phyloP scores from a whole-genome alignment of 176 grass and related monocot species.

The Panicum miliaceum region DNA sequence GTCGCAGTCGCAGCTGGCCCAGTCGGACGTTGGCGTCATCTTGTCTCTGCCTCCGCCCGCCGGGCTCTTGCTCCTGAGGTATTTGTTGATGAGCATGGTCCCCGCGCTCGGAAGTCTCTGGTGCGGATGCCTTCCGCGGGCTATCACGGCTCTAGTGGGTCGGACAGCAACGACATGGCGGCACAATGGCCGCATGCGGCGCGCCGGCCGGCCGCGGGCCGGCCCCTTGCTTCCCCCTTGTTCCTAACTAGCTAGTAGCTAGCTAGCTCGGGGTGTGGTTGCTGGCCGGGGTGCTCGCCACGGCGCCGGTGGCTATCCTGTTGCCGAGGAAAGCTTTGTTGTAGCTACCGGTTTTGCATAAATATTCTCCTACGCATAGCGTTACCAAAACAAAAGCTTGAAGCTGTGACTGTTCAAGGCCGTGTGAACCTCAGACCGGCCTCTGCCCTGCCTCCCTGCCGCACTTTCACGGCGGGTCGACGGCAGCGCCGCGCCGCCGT shows the following conservation, averaged over 20 bases:
- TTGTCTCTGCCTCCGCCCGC: conserved; percentile 1
- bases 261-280: not conserved
- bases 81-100: conserved; percentile 62
- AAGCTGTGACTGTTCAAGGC: no score
- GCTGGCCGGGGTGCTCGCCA: conserved; percentile 8
- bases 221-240: not conserved
- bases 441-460: no score
- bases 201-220: not conserved
- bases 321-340: conserved; percentile 15
- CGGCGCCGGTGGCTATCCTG: not conserved
- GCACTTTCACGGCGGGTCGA: no score
- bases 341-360: no score
- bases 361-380: no score
- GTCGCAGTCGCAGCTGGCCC: not conserved
- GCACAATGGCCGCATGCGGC: not conserved
- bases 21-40: conserved; percentile 43
- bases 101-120: not conserved
- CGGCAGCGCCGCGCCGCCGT: no score
- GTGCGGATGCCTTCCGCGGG: conserved; percentile 1
- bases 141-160: no score
- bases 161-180: conserved; percentile 35
- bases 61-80: conserved; percentile 44
- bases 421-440: no score
- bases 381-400: no score
- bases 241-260: not conserved